Evolutionary conservation across 139 green algal species (phyloP), one percentile per base, ranked within the genome.

Genomic region (Micractinium conductrix): DNA sequence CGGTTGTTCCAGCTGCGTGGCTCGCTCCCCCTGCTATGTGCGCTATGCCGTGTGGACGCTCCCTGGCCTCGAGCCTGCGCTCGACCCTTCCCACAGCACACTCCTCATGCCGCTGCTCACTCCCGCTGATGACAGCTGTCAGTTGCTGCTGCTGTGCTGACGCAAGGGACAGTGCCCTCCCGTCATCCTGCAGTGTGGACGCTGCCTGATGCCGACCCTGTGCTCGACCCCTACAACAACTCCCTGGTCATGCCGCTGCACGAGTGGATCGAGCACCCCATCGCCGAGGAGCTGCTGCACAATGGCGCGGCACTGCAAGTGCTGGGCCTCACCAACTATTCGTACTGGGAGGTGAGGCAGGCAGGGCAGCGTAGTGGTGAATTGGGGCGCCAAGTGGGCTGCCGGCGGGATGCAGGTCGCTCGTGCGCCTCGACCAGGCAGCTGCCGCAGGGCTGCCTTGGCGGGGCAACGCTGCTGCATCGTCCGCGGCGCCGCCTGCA

Each of bases 311-410:
- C 89, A 0, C 87, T 96, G 72, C 93, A 96, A 93, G 88, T 98
- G 42, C 90, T 98, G 35, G 95, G 95, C 50, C 71, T 96, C 33
- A 98, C 94, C 48, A 96, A 96, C 86, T 95, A 94, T 80, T 95
- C 90, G 16, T 89, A 96, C 71, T 97, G 92, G 93, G 70, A n/a
- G 42, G 70, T 72, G 65, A 16, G 60, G 35, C 30, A 65, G 55
- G 16, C 19, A n/a, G 24, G 24, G 60, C 2, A 37, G 40, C 9
- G 70, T 48, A 45, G 71, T 16, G 24, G 42, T 43, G 26, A 30
- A 19, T 26, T 58, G 48, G 48, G 48, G 48, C 48, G 12, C 10
- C 48, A 16, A 16, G 16, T 58, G 48, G 48, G 10, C 12, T 58
- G 48, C n/a, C n/a, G n/a, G n/a, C n/a, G n/a, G n/a, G n/a, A n/a